Evolutionary conservation across 495 filamentous ascomycete genomes (phyloP), one percentile per base, ranked within the genome.

Genomic region (Neurospora sp.): DNA sequence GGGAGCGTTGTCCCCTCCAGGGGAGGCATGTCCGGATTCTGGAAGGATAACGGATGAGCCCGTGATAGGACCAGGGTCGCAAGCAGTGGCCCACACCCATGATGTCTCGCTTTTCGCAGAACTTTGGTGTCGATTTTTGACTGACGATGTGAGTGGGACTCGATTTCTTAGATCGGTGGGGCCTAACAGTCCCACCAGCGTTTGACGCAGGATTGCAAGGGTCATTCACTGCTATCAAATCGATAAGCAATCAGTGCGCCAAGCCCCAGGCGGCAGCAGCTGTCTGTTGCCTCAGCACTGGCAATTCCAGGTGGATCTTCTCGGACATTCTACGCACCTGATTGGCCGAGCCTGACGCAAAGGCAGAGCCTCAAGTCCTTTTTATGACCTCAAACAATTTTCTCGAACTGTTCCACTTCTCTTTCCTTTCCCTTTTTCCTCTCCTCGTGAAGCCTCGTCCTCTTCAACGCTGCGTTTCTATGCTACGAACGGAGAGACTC

Each of bases 401-500:
- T 68, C 16, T 31, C 12, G 22, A 35, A 61, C 48, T 75, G 70
- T 74, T 59, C 41, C 73, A 74, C 70, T 74, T 71, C 59, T 76
- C 70, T 73, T 77, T 73, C 75, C 73, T 72, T 79, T 74, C 75
- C 76, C 79, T 80, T 81, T 83, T 79, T 82, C 83, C 65, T 74
- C 72, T 82, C 81, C 81, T 84, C 84, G 74, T 81, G 86, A 93
- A 93, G 91, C 89, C 90, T 91, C 93, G 89, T 91, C 95, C 93
- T 91, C 90, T 88, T 89, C 93, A 97, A 93, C 88, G 94, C 94
- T 93, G 93, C 94, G 93, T 96, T 97, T 98, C 94, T 96, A 96
- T 97, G 94, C 94, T 89, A 94, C 95, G 94, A 86, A 97, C 92
- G 88, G 90, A 92, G 86, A 83, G 74, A 77, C 76, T 76, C 69